Evolutionary conservation across 2,329 filamentous ascomycete genomes (phyloP).

Genomic region (Xylaria sp.): DNA sequence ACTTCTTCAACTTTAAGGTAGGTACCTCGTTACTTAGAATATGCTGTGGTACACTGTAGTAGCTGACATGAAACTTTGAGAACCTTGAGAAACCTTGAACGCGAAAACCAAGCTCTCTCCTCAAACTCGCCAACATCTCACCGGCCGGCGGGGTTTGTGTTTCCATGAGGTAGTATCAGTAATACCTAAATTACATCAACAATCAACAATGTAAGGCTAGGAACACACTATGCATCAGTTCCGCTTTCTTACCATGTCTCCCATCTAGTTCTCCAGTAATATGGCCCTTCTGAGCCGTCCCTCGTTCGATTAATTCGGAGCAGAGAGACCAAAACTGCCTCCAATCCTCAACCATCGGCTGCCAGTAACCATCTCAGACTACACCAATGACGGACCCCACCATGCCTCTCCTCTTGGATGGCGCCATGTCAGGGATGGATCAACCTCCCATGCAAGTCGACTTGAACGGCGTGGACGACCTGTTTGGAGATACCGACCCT

Average conservation of each 20-base stretch:
- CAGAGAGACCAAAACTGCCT: background rate
- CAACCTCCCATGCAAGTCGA: constrained; percentile 62
- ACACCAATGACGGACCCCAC: constrained; percentile 52
- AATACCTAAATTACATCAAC: background rate
- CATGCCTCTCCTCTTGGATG: constrained; percentile 66
- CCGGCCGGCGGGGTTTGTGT: background rate
- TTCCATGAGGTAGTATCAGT: background rate
- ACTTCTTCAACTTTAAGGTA: background rate
- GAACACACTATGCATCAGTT: background rate
- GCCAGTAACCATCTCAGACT: background rate
- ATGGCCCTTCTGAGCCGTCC: constrained; percentile 15
- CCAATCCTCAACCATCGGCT: background rate
- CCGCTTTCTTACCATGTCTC: background rate
- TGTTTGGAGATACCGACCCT: constrained; percentile 77
- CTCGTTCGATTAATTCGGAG: constrained; percentile 5
- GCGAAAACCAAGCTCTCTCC: background rate
- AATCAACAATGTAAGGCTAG: background rate
- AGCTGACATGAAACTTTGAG: background rate
- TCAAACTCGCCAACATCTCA: background rate
- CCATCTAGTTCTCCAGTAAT: background rate
- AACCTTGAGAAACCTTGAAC: background rate
- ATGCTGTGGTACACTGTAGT: background rate
- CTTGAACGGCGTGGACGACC: constrained; percentile 74
- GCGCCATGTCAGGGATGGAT: constrained; percentile 67
- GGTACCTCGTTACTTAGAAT: background rate